A percentile compares a stretch with the other conserved stretches of the same genome.
Conservation (phyloP, 2,329 filamentous ascomycete genomes). For the Aspergillus aculeatus region DNA sequence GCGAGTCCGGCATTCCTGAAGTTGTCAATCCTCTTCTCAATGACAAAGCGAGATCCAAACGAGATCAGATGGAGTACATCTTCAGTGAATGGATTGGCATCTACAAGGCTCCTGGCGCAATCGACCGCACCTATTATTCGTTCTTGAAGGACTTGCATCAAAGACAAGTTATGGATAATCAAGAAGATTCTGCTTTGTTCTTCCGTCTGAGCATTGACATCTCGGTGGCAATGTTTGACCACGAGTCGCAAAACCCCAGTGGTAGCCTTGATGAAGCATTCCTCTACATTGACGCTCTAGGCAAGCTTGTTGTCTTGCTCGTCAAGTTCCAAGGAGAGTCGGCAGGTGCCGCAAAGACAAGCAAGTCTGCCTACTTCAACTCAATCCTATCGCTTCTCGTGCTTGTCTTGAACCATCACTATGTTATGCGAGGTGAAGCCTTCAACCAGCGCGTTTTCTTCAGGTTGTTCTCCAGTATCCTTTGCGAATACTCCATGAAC, state of each 20-base stretch:
- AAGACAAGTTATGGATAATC: slow-evolving; percentile 67
- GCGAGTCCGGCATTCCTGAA: slow-evolving; percentile 56
- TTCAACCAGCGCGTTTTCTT: slow-evolving; percentile 91
- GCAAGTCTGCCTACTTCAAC: slow-evolving; percentile 71
- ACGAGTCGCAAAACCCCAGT: slow-evolving; percentile 60
- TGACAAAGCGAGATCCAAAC: slow-evolving; percentile 59
- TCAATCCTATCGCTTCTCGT: slow-evolving; percentile 75
- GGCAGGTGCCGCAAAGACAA: slow-evolving; percentile 57
- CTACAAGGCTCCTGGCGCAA: slow-evolving; percentile 71
- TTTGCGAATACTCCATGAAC: slow-evolving; percentile 68
- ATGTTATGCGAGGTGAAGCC: slow-evolving; percentile 72
- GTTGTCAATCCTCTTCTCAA: slow-evolving; percentile 54
- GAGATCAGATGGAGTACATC: slow-evolving; percentile 87
- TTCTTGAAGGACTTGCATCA: slow-evolving; percentile 85
- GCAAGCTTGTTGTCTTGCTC: slow-evolving; percentile 74
- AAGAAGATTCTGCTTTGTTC: slow-evolving; percentile 77
- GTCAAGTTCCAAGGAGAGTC: slow-evolving; percentile 68
- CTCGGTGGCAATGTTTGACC: slow-evolving; percentile 75
- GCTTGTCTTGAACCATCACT: slow-evolving; percentile 80
- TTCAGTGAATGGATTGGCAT: slow-evolving; percentile 94
- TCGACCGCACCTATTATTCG: slow-evolving; percentile 67
- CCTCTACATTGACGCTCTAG: slow-evolving; percentile 73
- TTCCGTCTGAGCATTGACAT: slow-evolving; percentile 77
- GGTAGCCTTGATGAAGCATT: slow-evolving; percentile 62
- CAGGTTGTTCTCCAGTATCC: slow-evolving; percentile 78